Evolutionary conservation across 208 protist species (phyloP).

Genomic region (Strigomonas culicis): DNA sequence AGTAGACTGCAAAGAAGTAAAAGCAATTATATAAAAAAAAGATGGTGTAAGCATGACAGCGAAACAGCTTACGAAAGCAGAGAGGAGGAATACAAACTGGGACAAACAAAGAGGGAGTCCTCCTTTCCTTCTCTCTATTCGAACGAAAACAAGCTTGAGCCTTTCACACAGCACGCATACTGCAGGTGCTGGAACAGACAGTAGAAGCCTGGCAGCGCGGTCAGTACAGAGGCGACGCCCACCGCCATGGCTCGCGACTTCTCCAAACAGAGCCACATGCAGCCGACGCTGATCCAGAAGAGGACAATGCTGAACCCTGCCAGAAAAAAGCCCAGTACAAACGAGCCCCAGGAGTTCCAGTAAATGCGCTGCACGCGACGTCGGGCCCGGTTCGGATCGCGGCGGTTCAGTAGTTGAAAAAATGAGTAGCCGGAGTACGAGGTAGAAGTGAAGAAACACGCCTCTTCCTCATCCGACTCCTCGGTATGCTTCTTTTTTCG

Average conservation of each 20-base stretch:
- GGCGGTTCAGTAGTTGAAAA: slow-evolving; percentile 45
- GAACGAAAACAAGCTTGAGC: slow-evolving; percentile 29
- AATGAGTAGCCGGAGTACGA: slow-evolving; percentile 30
- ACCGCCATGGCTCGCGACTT: slow-evolving; percentile 34
- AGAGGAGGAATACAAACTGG: not conserved
- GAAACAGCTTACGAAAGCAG: slow-evolving; percentile 3
- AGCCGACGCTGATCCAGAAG: slow-evolving; percentile 31
- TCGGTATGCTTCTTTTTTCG: slow-evolving; percentile 11
- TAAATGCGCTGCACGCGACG: slow-evolving; percentile 69
- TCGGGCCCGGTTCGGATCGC: slow-evolving; percentile 40
- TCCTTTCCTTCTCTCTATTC: not conserved
- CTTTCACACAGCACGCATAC: slow-evolving; percentile 53
- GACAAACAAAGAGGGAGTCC: not conserved
- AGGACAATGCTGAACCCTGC: slow-evolving; percentile 54
- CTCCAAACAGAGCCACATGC: slow-evolving; percentile 25
- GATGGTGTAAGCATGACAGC: not conserved
- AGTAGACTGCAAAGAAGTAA: not conserved
- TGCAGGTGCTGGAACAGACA: slow-evolving; percentile 49
- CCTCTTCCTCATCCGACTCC: slow-evolving; percentile 49
- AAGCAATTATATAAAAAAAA: slow-evolving; percentile 6
- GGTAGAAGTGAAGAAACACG: slow-evolving; percentile 27
- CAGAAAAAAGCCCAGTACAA: slow-evolving; percentile 64
- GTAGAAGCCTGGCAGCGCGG: slow-evolving; percentile 72
- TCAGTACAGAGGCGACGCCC: slow-evolving; percentile 37
- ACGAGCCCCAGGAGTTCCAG: slow-evolving; percentile 60